Percentiles rank a stretch among this genome's conserved stretches.
phyloP scores from a whole-genome alignment of 306 rosid genomes.

The Dicorynia guianensis region DNA sequence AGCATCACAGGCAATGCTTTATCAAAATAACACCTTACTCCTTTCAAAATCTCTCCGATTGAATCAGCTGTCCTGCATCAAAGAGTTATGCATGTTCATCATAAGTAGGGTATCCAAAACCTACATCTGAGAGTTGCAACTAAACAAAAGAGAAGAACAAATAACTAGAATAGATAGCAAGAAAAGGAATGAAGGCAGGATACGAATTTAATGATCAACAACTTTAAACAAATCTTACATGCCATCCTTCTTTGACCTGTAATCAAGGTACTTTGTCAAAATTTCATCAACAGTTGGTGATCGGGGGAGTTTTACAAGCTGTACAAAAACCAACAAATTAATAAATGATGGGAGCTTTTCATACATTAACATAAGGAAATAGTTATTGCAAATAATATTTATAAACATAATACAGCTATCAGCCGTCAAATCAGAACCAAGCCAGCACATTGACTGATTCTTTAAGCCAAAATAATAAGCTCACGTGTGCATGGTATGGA shows the following conservation, averaged over 20 bases:
- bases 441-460: slow-evolving; percentile 29
- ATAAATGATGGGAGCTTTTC: slow-evolving; percentile 21
- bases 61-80: slow-evolving; percentile 73
- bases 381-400: background rate
- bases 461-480: slow-evolving; percentile 29
- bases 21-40: slow-evolving; percentile 92
- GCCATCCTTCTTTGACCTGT: slow-evolving; percentile 89
- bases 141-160: background rate
- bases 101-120: slow-evolving; percentile 29
- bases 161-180: slow-evolving; percentile 22
- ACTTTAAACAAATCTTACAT: slow-evolving; percentile 61
- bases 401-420: slow-evolving; percentile 12
- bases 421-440: slow-evolving; percentile 22
- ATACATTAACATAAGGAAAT: slow-evolving; percentile 7
- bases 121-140: slow-evolving; percentile 23
- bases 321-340: slow-evolving; percentile 46
- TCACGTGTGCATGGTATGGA: background rate
- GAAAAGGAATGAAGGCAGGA: slow-evolving; percentile 35
- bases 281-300: slow-evolving; percentile 97
- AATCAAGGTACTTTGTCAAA: slow-evolving; percentile 82
- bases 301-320: slow-evolving; percentile 97
- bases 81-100: slow-evolving; percentile 36
- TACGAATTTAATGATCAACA: slow-evolving; percentile 26
- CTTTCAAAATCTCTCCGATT: slow-evolving; percentile 81
- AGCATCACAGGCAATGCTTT: slow-evolving; percentile 91